These are phyloP conservation scores for Trichophyton benhamiae DNA, from an alignment of 2,329 filamentous ascomycete species.

Conservation along the genomic window DNA sequence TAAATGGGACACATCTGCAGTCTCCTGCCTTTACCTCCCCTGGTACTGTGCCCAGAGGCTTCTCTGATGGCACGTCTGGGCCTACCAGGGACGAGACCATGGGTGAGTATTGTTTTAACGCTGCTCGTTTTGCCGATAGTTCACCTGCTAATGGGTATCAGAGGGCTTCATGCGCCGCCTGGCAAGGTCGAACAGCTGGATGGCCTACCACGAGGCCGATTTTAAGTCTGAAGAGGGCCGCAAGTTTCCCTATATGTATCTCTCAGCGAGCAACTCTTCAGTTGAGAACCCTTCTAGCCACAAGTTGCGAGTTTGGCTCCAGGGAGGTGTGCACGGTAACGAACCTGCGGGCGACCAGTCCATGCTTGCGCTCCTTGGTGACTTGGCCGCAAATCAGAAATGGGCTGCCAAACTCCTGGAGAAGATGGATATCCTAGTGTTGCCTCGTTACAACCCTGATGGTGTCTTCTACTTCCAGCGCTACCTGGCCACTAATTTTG, in stretches of 20 bases:
- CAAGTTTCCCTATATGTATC: slow-evolving; percentile 5
- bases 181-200: slow-evolving; percentile 4
- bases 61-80: not conserved
- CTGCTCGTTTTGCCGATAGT: not conserved
- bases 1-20: not conserved
- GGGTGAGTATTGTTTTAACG: not conserved
- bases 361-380: slow-evolving; percentile 4
- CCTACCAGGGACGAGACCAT: slow-evolving; percentile 1
- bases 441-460: slow-evolving; percentile 7
- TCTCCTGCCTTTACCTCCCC: slow-evolving; percentile 4
- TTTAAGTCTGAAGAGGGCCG: slow-evolving; percentile 6
- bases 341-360: slow-evolving; percentile 6
- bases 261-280: not conserved
- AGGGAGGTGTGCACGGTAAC: slow-evolving; percentile 6
- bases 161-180: slow-evolving; percentile 2
- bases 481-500: slow-evolving; percentile 8
- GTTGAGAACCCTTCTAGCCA: not conserved
- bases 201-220: slow-evolving; percentile 3
- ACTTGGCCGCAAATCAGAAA: slow-evolving; percentile 1
- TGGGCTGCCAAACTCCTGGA: slow-evolving; percentile 3
- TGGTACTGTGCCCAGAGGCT: not conserved
- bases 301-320: slow-evolving; percentile 7
- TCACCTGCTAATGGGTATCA: not conserved
- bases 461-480: slow-evolving; percentile 8
- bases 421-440: slow-evolving; percentile 4